Conservation (phyloP, 2,329 filamentous ascomycete species). For the Clonostachys sp. region DNA sequence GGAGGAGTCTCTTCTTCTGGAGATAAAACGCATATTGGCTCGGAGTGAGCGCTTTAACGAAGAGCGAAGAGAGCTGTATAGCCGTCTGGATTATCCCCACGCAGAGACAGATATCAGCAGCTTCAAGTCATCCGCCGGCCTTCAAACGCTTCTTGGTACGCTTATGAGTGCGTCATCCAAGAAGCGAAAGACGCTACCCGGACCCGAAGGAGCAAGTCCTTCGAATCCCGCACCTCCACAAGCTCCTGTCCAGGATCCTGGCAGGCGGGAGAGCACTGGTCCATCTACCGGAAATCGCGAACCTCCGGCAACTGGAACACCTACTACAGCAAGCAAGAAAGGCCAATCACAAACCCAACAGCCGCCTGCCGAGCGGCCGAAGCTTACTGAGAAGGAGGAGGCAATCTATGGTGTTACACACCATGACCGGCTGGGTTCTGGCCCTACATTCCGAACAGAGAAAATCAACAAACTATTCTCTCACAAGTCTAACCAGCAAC, state of each 20-base stretch:
- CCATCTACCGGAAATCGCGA: slow-evolving; percentile 33
- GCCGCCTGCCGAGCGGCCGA: slow-evolving; percentile 53
- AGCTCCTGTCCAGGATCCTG: slow-evolving; percentile 26
- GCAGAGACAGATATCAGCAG: slow-evolving; percentile 65
- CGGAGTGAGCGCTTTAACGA: slow-evolving; percentile 82
- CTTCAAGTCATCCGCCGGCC: slow-evolving; percentile 77
- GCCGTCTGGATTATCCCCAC: slow-evolving; percentile 77
- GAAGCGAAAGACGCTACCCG: slow-evolving; percentile 73
- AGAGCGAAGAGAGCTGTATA: slow-evolving; percentile 82
- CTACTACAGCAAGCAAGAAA: slow-evolving; percentile 44
- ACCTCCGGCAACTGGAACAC: slow-evolving; percentile 23
- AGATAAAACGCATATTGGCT: slow-evolving; percentile 87
- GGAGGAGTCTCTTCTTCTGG: slow-evolving; percentile 82
- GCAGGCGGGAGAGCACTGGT: slow-evolving; percentile 49
- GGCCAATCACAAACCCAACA: slow-evolving; percentile 26
- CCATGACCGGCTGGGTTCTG: slow-evolving; percentile 79
- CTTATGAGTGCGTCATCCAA: slow-evolving; percentile 79
- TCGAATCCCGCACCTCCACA: slow-evolving; percentile 9
- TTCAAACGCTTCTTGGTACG: slow-evolving; percentile 77
- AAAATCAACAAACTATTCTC: slow-evolving; percentile 74
- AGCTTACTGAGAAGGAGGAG: slow-evolving; percentile 73
- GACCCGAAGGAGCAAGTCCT: slow-evolving; percentile 49
- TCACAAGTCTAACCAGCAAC: slow-evolving; percentile 72
- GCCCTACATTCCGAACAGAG: slow-evolving; percentile 86
- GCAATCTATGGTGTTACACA: slow-evolving; percentile 77